Evolutionary conservation across 345 rosid species (phyloP), one percentile per base, ranked within the genome.

Genomic region (Eutrema yunnanense): DNA sequence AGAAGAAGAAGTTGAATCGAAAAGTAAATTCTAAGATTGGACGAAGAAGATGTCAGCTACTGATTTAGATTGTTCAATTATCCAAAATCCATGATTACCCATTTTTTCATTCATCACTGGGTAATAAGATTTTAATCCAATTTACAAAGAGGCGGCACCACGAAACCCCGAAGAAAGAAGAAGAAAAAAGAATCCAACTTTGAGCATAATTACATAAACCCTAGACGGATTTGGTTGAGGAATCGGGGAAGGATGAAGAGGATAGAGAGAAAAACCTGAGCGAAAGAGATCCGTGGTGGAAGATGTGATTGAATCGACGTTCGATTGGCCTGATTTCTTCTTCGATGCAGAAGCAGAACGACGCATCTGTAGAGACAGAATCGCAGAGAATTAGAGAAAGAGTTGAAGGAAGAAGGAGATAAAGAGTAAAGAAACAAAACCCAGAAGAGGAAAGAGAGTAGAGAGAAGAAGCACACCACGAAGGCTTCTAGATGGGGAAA

Each of bases 211-310:
- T 6, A 53, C 29, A 73, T 65, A 62, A 74, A 69, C 82, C 78
- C 82, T 74, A 79, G 62, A 19, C 11, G n/a, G 11, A 63, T 4
- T 26, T 48, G 9, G 47, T 10, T 33, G 0, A 14, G n/a, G 57
- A 57, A 70, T 19, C 14, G 30, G 46, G 54, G 14, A 16, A 12
- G 6, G 46, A 71, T 7, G 5, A 71, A n/a, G n/a, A 4, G 10
- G 9, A 57, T 41, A 52, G 16, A 12, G 16, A n/a, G 16, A 16
- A 61, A 32, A 76, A 91, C 99, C 93, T 69, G 96, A 86, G 79
- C 99, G 96, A 73, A 88, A 88, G 84, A 88, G 96, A 92, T 92
- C 96, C 80, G 93, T 55, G 61, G 96, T 79, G 8, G 96, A 81
- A 73, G 84, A 73, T 72, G 83, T 55, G 67, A 86, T 74, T 38